Evolutionary conservation across 495 filamentous ascomycete species (phyloP).

Genomic region (Annulohypoxylon moriforme): DNA sequence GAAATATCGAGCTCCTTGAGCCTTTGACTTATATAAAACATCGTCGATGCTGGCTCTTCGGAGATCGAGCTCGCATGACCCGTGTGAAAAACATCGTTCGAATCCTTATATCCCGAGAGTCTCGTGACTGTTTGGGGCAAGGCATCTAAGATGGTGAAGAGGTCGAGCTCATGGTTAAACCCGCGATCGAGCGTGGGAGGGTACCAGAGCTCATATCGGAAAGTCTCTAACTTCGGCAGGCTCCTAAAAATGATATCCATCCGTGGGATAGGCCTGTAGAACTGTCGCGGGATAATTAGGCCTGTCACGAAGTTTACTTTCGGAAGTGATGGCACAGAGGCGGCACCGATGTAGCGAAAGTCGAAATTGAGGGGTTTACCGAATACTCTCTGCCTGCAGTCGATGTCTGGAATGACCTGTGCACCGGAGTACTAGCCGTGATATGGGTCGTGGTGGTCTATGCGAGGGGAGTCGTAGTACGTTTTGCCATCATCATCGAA

Average conservation of each 20-base stretch:
- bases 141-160: not conserved
- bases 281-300: conserved; percentile 3
- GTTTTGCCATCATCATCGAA: not conserved
- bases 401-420: not conserved
- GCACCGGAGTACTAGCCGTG: not conserved
- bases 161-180: not conserved
- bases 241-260: conserved; percentile 1
- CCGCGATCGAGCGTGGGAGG: not conserved
- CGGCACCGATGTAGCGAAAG: not conserved
- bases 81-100: not conserved
- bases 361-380: conserved; percentile 1
- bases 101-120: conserved; percentile 6
- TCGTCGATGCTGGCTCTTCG: not conserved
- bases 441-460: conserved; percentile 1
- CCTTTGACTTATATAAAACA: not conserved
- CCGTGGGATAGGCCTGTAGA: conserved; percentile 3
- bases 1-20: conserved; percentile 8
- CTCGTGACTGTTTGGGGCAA: not conserved
- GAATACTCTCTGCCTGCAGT: not conserved
- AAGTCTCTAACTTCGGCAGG: not conserved
- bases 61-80: too few species aligned
- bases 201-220: conserved; percentile 13
- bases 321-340: not conserved
- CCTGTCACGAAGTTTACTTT: not conserved
- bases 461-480: not conserved